A percentile compares a stretch with the other conserved stretches of the same genome.
phyloP scores from a whole-genome alignment of 768 basidiomycete genomes.

The Leccinum subtestaceum region DNA sequence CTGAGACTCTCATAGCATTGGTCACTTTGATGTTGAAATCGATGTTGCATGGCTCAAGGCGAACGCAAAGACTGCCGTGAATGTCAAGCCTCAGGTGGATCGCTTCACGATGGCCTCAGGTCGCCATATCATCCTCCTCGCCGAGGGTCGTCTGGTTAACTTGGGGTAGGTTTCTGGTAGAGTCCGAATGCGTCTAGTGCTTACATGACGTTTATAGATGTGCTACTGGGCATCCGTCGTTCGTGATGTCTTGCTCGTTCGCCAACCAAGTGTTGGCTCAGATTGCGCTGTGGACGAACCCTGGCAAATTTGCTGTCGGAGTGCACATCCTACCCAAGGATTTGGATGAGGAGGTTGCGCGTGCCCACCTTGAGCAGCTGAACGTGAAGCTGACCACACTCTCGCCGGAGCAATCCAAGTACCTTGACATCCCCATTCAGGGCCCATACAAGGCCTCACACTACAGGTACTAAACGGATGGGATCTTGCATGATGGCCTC shows the following conservation, averaged over 20 bases:
- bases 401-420: constrained; percentile 70
- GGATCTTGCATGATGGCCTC: constrained; percentile 55
- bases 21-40: constrained; percentile 87
- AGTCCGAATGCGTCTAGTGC: background rate
- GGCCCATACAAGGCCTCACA: constrained; percentile 78
- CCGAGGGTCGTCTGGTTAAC: constrained; percentile 99
- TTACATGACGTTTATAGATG: constrained; percentile 48
- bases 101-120: constrained; percentile 91
- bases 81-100: constrained; percentile 99
- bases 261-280: constrained; percentile 97
- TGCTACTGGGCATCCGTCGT: constrained; percentile 97
- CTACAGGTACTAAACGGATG: constrained; percentile 48
- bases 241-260: constrained; percentile 99
- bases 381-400: constrained; percentile 91
- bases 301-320: constrained; percentile 90
- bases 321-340: constrained; percentile 99
- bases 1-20: constrained; percentile 51
- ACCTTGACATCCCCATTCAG: constrained; percentile 84
- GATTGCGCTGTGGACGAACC: constrained; percentile 95
- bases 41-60: constrained; percentile 98
- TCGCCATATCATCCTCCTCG: constrained; percentile 95
- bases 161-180: constrained; percentile 60
- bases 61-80: constrained; percentile 77
- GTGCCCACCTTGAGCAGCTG: constrained; percentile 87
- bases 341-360: constrained; percentile 98